phyloP scores from a whole-genome alignment of 1,284 basidiomycete genomes.

The Fomitopsis pinicola region DNA sequence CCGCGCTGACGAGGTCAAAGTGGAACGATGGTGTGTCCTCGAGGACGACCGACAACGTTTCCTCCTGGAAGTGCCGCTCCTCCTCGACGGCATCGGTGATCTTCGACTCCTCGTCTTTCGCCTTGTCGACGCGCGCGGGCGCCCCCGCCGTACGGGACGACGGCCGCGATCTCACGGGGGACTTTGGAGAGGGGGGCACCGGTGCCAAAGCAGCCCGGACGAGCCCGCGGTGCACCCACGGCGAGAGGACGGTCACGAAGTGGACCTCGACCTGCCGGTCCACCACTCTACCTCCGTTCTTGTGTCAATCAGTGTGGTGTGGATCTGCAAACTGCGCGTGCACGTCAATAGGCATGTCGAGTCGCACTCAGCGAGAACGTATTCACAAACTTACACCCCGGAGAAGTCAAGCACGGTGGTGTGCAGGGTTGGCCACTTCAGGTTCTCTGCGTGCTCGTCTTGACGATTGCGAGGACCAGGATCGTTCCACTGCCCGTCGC shows the following conservation, averaged over 20 bases:
- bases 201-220: constrained; percentile 82
- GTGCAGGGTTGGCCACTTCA: constrained; percentile 64
- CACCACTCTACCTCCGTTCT: constrained; percentile 86
- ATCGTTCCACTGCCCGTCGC: constrained; percentile 95
- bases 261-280: constrained; percentile 86
- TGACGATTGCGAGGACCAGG: constrained; percentile 63
- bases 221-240: constrained; percentile 91
- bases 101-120: constrained; percentile 22
- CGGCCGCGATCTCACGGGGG: constrained; percentile 67
- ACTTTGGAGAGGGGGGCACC: constrained; percentile 39
- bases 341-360: background rate
- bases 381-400: constrained; percentile 55
- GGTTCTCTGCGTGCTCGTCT: constrained; percentile 48
- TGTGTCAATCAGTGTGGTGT: constrained; percentile 90
- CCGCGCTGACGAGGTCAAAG: constrained; percentile 72
- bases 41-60: constrained; percentile 40
- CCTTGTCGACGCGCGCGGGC: constrained; percentile 5
- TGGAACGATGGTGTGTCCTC: constrained; percentile 84
- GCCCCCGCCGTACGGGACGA: constrained; percentile 59
- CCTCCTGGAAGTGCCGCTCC: constrained; percentile 12
- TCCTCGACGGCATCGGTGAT: constrained; percentile 4
- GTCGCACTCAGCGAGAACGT: background rate
- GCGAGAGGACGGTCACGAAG: constrained; percentile 85
- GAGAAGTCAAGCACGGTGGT: constrained; percentile 94
- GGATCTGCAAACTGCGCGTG: constrained; percentile 60